phyloP scores from a whole-genome alignment of 352 stramenopile species.

The Pythium insidiosum region DNA sequence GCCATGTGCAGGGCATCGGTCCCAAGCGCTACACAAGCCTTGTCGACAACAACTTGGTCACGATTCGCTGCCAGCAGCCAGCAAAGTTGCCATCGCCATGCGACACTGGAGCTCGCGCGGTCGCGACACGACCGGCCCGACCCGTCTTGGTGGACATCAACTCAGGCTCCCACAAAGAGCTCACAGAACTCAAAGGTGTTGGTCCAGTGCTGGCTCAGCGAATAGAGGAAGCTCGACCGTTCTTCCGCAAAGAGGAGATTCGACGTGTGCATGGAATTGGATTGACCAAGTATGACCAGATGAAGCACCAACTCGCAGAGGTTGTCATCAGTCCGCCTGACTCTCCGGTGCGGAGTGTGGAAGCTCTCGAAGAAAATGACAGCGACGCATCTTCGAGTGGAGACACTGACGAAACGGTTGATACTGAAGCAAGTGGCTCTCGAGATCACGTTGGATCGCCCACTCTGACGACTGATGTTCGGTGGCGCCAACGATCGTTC shows the following conservation, averaged over 20 bases:
- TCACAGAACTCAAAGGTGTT: conserved; percentile 32
- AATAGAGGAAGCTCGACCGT: conserved; percentile 40
- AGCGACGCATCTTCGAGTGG: too few species aligned
- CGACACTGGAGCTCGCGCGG: too few species aligned
- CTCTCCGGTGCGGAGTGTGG: too few species aligned
- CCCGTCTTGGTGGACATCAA: conserved; percentile 34
- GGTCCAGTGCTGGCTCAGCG: conserved; percentile 25
- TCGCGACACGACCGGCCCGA: neutral
- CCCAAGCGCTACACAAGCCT: conserved; percentile 10
- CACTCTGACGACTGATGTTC: too few species aligned
- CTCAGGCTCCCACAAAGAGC: conserved; percentile 21
- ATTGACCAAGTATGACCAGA: conserved; percentile 26
- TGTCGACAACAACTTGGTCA: conserved; percentile 2
- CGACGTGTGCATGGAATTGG: conserved; percentile 41
- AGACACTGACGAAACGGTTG: too few species aligned
- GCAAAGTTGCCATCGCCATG: neutral
- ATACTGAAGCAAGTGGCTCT: too few species aligned
- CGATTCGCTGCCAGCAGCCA: neutral
- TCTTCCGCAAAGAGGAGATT: conserved; percentile 37
- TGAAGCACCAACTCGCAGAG: conserved; percentile 17
- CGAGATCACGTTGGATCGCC: too few species aligned
- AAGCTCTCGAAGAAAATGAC: too few species aligned
- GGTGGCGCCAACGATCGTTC: too few species aligned
- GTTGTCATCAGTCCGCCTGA: too few species aligned
- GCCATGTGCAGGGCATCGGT: conserved; percentile 37